Base-by-base conservation (phyloP, 768 basidiomycete species). In the Flagelloscypha sp. region DNA sequence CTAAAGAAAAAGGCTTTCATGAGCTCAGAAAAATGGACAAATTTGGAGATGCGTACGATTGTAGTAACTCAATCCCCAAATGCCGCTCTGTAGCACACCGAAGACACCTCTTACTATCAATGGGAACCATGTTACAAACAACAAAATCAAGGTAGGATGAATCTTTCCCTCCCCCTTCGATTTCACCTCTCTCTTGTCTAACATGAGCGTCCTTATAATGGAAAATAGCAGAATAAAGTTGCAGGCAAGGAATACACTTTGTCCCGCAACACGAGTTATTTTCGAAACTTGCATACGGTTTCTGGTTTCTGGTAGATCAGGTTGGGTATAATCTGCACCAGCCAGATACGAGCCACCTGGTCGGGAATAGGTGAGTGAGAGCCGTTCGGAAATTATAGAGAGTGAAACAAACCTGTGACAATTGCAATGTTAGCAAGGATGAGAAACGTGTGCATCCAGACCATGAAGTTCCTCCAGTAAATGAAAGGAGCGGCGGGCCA, bases 341-440 rank as follows among this genome's bases (percentile, higher is more conserved):
- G 57, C 53, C n/a, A 59, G 48, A 30, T 48, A 41, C 5, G 55
- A 53, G 2, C 59, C 61, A 13, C 61, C 61, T n/a, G n/a, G n/a
- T n/a, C n/a, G n/a, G n/a, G n/a, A n/a, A n/a, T n/a, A n/a, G n/a
- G n/a, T n/a, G n/a, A n/a, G n/a, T n/a, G n/a, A n/a, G n/a, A n/a
- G n/a, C n/a, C n/a, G n/a, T n/a, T n/a, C n/a, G n/a, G n/a, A n/a
- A n/a, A n/a, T n/a, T n/a, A n/a, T n/a, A n/a, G n/a, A n/a, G n/a
- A n/a, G n/a, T n/a, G n/a, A n/a, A n/a, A n/a, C n/a, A n/a, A n/a
- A 13, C 61, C 61, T n/a, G 38, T 21, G 37, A 62, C 43, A 35
- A 61, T 62, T 24, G 58, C 43, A 7, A 37, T 35, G 40, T 61
- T 62, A 8, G 59, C 61, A 20, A 47, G 41, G 33, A 55, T 45